Evolutionary conservation across 768 basidiomycete species (phyloP).

Genomic region (Lentinula sp.): DNA sequence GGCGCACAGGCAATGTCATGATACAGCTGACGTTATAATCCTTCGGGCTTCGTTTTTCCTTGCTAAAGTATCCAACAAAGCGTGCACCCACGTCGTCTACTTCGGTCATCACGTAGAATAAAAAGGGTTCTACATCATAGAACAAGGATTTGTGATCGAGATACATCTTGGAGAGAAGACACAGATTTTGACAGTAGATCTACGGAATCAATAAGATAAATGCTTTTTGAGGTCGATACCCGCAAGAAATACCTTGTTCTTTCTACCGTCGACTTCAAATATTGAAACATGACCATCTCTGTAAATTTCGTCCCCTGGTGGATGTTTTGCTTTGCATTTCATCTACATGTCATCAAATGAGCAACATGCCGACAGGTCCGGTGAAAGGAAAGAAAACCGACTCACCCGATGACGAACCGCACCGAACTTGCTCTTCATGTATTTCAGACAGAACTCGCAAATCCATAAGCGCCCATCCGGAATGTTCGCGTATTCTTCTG

Average conservation of each 20-base stretch:
- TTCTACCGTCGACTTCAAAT: conserved; percentile 96
- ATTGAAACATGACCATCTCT: conserved; percentile 83
- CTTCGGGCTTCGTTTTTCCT: conserved; percentile 95
- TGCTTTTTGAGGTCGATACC: neutral
- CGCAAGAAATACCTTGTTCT: conserved; percentile 69
- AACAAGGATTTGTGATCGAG: conserved; percentile 98
- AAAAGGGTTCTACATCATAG: conserved; percentile 98
- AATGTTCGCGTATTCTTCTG: conserved; percentile 91
- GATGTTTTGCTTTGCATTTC: conserved; percentile 93
- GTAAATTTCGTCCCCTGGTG: conserved; percentile 98
- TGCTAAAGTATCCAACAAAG: conserved; percentile 98
- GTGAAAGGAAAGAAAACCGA: conserved; percentile 10
- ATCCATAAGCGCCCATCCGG: conserved; percentile 93
- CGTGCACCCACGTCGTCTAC: conserved; percentile 83
- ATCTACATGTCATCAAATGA: conserved; percentile 40
- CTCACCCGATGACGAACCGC: conserved; percentile 80
- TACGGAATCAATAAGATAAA: conserved; percentile 18
- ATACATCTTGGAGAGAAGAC: conserved; percentile 97
- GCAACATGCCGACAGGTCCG: neutral
- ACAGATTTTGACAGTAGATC: conserved; percentile 99
- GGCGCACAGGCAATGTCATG: conserved; percentile 95
- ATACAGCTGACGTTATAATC: conserved; percentile 99
- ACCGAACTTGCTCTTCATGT: conserved; percentile 92
- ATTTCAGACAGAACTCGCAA: conserved; percentile 97
- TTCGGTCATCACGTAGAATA: conserved; percentile 98